Percentiles rank a stretch among this genome's conserved stretches.
These are phyloP conservation scores for Adansonia rubrostipa DNA, from an alignment of 441 rosid genomes.

Conservation along the genomic window DNA sequence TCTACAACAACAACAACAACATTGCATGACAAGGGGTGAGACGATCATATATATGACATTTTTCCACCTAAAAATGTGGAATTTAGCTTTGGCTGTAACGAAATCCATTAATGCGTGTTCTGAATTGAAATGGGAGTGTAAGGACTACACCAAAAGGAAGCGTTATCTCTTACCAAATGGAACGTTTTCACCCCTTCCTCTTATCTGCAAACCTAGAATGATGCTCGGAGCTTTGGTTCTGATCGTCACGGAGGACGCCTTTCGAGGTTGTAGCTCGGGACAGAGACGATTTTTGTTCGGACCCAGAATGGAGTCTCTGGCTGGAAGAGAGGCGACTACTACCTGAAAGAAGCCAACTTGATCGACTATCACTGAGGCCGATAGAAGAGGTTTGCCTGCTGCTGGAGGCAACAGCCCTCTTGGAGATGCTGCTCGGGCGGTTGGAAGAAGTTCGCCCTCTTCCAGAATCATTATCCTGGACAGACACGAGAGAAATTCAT, in stretches of 20 bases:
- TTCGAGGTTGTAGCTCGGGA: slow-evolving; percentile 47
- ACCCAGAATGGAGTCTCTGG: slow-evolving; percentile 57
- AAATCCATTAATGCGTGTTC: background rate
- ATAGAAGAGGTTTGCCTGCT: slow-evolving; percentile 63
- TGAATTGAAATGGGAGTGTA: slow-evolving; percentile 1
- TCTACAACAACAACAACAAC: slow-evolving; percentile 16
- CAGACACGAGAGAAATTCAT: background rate
- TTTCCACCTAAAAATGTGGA: background rate
- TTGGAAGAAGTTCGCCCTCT: slow-evolving; percentile 55
- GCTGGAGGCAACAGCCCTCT: slow-evolving; percentile 54
- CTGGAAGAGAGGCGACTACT: slow-evolving; percentile 48
- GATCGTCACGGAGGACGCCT: slow-evolving; percentile 54
- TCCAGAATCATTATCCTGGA: slow-evolving; percentile 41
- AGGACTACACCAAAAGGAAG: background rate
- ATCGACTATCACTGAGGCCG: slow-evolving; percentile 52
- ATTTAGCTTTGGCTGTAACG: slow-evolving; percentile 7
- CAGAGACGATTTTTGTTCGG: slow-evolving; percentile 48
- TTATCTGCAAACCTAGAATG: slow-evolving; percentile 25
- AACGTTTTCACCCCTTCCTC: slow-evolving; percentile 25
- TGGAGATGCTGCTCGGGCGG: slow-evolving; percentile 55
- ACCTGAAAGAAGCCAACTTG: slow-evolving; percentile 53
- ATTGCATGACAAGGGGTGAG: background rate
- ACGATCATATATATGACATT: background rate
- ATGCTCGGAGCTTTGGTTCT: slow-evolving; percentile 55
- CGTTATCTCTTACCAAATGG: slow-evolving; percentile 44